A percentile compares a stretch with the other conserved stretches of the same genome.
These are phyloP conservation scores for Gentiana dahurica DNA, from an alignment of 257 asterid species.

Conservation along the genomic window DNA sequence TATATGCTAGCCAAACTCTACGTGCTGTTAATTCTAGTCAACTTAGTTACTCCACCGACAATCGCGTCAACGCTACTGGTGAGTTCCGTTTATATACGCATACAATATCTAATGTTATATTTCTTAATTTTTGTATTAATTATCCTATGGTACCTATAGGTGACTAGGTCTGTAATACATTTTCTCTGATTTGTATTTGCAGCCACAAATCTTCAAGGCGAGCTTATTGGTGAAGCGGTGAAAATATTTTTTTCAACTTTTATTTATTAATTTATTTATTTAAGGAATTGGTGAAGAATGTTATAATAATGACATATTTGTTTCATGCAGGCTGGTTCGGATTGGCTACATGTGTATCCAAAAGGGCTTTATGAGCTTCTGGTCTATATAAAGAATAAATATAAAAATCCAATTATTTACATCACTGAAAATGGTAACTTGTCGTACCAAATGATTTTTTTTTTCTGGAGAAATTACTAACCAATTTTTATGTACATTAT, in stretches of 20 bases:
- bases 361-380: conserved; percentile 10
- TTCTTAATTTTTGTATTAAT: too few relatives aligned
- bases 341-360: conserved; percentile 16
- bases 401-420: conserved; percentile 19
- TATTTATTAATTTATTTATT: not conserved
- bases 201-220: not conserved
- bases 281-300: too few relatives aligned
- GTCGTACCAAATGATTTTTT: not conserved
- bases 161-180: too few relatives aligned
- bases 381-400: conserved; percentile 14
- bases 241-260: not conserved
- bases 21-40: not conserved
- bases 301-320: not conserved
- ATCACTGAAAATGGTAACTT: conserved; percentile 23
- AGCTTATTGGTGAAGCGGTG: not conserved
- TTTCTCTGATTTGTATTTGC: not conserved
- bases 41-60: not conserved
- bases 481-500: too few relatives aligned
- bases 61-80: not conserved
- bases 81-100: not conserved
- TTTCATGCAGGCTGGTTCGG: not conserved
- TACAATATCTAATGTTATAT: not conserved
- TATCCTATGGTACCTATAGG: too few relatives aligned
- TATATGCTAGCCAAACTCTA: not conserved
- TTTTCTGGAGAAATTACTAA: not conserved